Conservation (phyloP, 129 eudicot species). For the Flaveria ramosissima region DNA sequence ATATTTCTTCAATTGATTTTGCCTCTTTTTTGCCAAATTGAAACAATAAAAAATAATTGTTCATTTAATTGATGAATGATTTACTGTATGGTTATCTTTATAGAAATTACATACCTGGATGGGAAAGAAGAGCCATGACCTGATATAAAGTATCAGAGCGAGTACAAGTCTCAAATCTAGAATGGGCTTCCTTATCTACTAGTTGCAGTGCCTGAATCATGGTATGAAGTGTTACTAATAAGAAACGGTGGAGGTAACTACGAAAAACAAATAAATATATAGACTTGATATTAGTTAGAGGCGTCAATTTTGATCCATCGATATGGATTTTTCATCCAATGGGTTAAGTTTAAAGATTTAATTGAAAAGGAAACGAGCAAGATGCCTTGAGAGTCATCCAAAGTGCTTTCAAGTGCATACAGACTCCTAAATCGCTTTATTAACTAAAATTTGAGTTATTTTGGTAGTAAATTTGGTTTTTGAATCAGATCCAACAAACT, state of each 20-base stretch:
- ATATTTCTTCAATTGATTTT: neutral
- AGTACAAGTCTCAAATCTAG: conserved; percentile 46
- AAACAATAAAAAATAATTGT: neutral
- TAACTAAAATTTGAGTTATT: neutral
- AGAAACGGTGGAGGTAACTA: neutral
- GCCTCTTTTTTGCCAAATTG: neutral
- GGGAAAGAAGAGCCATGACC: conserved; percentile 55
- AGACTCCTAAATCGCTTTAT: neutral
- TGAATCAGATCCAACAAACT: neutral
- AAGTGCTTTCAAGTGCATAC: neutral
- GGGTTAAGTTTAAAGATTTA: neutral
- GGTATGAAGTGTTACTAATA: conserved; percentile 2
- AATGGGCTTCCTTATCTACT: conserved; percentile 30
- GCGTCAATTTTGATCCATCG: neutral
- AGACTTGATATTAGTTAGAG: neutral
- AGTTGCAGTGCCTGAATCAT: conserved; percentile 51
- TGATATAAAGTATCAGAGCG: conserved; percentile 53
- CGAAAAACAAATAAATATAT: neutral
- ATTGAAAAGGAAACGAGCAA: neutral
- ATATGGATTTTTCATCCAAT: neutral
- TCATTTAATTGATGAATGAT: neutral
- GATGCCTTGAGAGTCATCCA: neutral
- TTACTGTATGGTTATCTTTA: neutral
- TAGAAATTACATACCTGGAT: conserved; percentile 43
- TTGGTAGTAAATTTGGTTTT: neutral